Evolutionary conservation across 176 grass and related monocot genomes (phyloP), one percentile per base, ranked within the genome.

Genomic region (Echinochloa phyllopogon): DNA sequence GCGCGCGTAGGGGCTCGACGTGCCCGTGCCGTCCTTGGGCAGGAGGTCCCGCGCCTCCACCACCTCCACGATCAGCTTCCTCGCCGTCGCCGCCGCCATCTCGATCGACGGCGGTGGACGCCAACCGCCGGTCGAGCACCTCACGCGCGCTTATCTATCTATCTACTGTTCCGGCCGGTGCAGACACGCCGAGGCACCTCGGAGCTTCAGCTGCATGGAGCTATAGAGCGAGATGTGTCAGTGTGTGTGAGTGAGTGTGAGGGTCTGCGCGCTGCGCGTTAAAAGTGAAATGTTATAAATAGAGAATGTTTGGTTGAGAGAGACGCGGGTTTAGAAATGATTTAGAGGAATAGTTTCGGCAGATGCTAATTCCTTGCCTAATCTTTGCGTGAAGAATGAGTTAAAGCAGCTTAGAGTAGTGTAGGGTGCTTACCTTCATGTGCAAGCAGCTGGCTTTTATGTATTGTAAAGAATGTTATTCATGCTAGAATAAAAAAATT

Each of bases 51-150:
- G 87, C 69, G 96, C 96, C 72, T 95, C 91, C 82, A 93, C 91
- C 74, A 98, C 90, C 93, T 98, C 96, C 75, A 98, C 96, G 18
- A 98, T 70, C 27, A 98, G 96, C 87, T 98, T 98, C 84, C 85
- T 82, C 62, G 59, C 86, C 83, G 79, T 76, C 77, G 62, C 51
- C 38, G n/a, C n/a, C n/a, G 87, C 72, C 89, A 88, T 90, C 14
- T 1, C 69, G 25, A 18, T 15, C 27, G 24, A 37, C 14, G 60
- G 23, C 58, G 17, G 50, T 6, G 17, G 48, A 16, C 4, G 14
- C 48, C 20, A 7, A 6, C 15, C 69, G 68, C 20, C 47, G 8
- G 10, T 24, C 53, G n/a, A 27, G 57, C 11, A 13, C 44, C 17
- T 20, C 17, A 42, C 4, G 53, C 29, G 51, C 2, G 20, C 17